Base-by-base conservation (phyloP, 2,329 filamentous ascomycete species). In the Scytalidium lignicola region DNA sequence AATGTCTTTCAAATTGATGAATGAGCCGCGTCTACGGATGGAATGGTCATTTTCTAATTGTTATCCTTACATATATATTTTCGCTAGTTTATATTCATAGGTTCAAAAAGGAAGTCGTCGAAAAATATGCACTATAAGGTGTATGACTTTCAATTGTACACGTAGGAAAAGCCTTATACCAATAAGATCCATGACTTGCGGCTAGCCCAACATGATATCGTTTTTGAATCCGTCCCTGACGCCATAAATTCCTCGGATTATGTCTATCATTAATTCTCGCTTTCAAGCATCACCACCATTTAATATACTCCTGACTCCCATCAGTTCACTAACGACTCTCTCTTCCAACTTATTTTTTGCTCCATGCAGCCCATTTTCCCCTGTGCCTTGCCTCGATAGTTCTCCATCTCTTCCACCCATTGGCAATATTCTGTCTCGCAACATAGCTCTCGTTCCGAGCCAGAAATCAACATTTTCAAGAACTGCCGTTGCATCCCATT, bases 401-500 rank as follows among this genome's bases (percentile, higher is more conserved):
- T 84, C 83, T 41, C 79, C 73, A 68, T 96, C 90, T 53, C 85
- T 79, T 59, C 85, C 78, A 22, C 81, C 88, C 18, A 87, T 75
- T 0, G 90, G 83, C 45, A 91, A 74, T 43, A 96, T 79, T 22
- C 87, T 76, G 55, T 89, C 84, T 46, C 85, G 78, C 49, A 96
- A 71, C 48, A 85, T 71, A 56, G 82, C 81, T 50, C 83, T 78
- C 47, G 83, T 83, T 22, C 81, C 77, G 29, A 96, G 70, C 76
- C 89, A 89, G 56, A 87, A 88, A 57, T 95, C 89, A 4, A 95
- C 80, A 59, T 93, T 90, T 64, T 95, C 91, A 55, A 86, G 78
- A 43, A 95, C 78, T 1, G 75, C 74, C 1, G 76, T 74, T 12
- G 79, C 75, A 62, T 96, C 89, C 84, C 89, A 95, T 46, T 81